Evolutionary conservation across 2,329 filamentous ascomycete species (phyloP), one percentile per base, ranked within the genome.

Genomic region (Pochonia chlamydosporia): DNA sequence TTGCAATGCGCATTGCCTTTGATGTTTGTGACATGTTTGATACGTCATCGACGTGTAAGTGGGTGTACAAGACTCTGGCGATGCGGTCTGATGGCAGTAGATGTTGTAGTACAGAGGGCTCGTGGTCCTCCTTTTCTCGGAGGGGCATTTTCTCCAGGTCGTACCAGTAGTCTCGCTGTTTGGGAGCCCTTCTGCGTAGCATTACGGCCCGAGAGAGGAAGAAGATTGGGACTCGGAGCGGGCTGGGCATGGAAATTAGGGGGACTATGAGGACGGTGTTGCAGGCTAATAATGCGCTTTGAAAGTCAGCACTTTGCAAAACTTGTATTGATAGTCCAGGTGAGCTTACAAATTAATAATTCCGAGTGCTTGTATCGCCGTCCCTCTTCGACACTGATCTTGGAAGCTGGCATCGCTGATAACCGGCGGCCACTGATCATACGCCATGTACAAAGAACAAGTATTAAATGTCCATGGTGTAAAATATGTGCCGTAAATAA

Each of bases 1-100:
- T 39, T 11, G 44, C 45, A 7, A 16, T 16, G 23, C 49, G 46
- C 35, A 54, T 43, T 6, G 35, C 5, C 18, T 46, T 44, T 3
- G 52, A 54, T 16, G 52, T 43, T 21, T 30, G n/a, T 9, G 52
- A 42, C 13, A 53, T 40, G 36, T 53, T 54, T 16, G 40, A 14
- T 4, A 55, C 20, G 40, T 55, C 53, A 18, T 41, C 35, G 36
- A 53, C 49, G 39, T 55, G 51, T 31, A 55, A 33, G 43, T 50
- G 28, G 3, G n/a, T 21, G 3, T 41, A 49, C 5, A 53, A n/a
- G 18, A 31, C 25, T 20, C 44, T 21, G 6, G 50, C 50, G 8
- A 54, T 43, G 10, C 16, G 24, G 24, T 54, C 50, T 24, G 46
- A 24, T 3, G 28, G 18, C 24, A 53, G 49, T 5, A 49, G n/a